Evolutionary conservation across 2,329 filamentous ascomycete genomes (phyloP), one percentile per base, ranked within the genome.

Genomic region (Paracoccidioides brasiliensis): DNA sequence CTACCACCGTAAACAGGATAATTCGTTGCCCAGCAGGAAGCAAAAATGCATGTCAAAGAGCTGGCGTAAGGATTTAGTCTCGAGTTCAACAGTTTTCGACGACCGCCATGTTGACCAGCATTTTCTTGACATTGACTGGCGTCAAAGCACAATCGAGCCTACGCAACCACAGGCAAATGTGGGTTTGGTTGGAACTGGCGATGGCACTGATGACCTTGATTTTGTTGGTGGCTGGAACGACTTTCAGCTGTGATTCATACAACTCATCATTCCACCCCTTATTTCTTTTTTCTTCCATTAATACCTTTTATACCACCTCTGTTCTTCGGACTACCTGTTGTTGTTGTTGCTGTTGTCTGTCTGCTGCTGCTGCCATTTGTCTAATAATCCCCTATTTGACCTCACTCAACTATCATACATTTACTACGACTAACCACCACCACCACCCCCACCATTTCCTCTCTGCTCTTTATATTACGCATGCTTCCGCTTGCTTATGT

Each of bases 151-250:
- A 30, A 60, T 59, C 55, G 67, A 69, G 54, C 60, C 60, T 14
- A 57, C 61, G 10, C 70, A 66, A 56, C 59, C 59, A 58, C 67
- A 64, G 62, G 65, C 61, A 58, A 58, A 63, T 63, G 59, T 44
- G 63, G 61, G 58, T 56, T 58, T 60, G 43, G 62, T 66, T 45
- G 65, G 66, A 48, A 64, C 66, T 63, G 72, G 78, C 67, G 84
- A 86, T 74, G 80, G 66, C 55, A 56, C 71, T 70, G 84, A 84
- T 67, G 86, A 91, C 67, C 75, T 90, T 77, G 90, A 95, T 82
- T 95, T 91, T 85, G 88, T 95, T 83, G 90, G 90, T 78, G 88
- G 87, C 75, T 94, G 88, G 83, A 83, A 87, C 71, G 83, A 83
- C 69, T 76, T 81, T 70, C 79, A 82, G 71, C 77, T 81, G 71